Evolutionary conservation across 306 rosid species (phyloP).

Genomic region (Erythrophleum fordii): DNA sequence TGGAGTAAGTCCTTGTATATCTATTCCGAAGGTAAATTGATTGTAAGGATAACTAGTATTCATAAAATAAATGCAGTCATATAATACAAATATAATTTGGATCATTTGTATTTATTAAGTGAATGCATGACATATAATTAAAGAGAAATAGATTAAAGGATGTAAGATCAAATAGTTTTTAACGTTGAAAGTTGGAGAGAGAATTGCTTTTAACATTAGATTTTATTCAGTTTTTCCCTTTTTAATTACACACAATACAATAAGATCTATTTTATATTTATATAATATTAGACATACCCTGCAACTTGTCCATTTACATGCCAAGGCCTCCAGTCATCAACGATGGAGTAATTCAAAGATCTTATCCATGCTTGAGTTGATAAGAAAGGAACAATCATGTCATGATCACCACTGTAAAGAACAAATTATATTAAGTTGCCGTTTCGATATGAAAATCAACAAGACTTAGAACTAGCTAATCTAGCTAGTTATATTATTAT

Average conservation of each 20-base stretch:
- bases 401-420: conserved; percentile 60
- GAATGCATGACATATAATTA: no score
- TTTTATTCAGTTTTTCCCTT: no score
- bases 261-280: no score
- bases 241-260: no score
- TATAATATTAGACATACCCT: conserved; percentile 34
- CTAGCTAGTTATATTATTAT: no score
- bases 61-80: no score
- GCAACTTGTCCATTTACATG: conserved; percentile 40
- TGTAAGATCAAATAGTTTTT: not conserved
- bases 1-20: conserved; percentile 48
- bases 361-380: conserved; percentile 50
- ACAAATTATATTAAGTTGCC: not conserved
- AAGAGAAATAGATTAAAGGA: no score
- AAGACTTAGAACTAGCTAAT: not conserved
- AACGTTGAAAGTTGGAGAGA: not conserved
- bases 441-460: not conserved
- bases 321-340: conserved; percentile 60
- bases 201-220: no score
- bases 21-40: conserved; percentile 14
- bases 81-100: no score
- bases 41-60: not conserved
- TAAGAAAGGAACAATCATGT: conserved; percentile 37
- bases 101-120: no score
- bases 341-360: conserved; percentile 37